phyloP scores from a whole-genome alignment of 2,329 filamentous ascomycete species.

The Fusarium neocosmosporiellum region DNA sequence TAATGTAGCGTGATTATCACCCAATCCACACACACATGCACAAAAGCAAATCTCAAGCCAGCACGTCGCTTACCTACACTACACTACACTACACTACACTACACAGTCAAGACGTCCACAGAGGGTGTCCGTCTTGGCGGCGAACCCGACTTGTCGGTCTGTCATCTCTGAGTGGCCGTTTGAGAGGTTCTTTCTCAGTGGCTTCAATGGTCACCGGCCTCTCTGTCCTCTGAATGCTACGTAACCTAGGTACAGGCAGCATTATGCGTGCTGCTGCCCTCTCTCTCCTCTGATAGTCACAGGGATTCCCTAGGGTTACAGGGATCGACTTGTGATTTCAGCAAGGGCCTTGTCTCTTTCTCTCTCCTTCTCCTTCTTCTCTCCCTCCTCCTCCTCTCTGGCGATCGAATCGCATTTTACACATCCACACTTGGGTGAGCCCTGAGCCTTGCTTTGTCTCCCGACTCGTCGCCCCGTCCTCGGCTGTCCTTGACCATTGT shows the following conservation, averaged over 20 bases:
- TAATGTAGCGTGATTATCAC: conserved; percentile 11
- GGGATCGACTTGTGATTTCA: not conserved
- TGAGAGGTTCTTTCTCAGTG: not conserved
- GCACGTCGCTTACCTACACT: not conserved
- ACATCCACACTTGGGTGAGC: not conserved
- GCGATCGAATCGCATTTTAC: not conserved
- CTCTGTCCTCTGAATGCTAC: not conserved
- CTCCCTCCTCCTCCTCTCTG: not conserved
- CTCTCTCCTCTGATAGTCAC: not conserved
- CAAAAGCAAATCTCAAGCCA: not conserved
- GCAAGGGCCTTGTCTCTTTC: not conserved
- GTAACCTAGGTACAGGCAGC: not conserved
- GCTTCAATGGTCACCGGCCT: not conserved
- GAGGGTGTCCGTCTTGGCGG: not conserved
- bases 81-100: not conserved
- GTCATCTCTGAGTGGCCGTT: not conserved
- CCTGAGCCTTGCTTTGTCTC: not conserved
- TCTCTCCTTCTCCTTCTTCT: not conserved
- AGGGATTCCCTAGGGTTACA: conserved; percentile 4
- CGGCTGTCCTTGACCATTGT: not conserved
- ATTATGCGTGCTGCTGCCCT: too few relatives aligned
- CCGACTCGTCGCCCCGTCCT: not conserved
- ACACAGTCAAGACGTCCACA: not conserved
- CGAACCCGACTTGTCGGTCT: conserved; percentile 5
- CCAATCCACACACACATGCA: not conserved